These are phyloP conservation scores for Venturia asperata DNA, from an alignment of 2,329 filamentous ascomycete species.

Conservation along the genomic window DNA sequence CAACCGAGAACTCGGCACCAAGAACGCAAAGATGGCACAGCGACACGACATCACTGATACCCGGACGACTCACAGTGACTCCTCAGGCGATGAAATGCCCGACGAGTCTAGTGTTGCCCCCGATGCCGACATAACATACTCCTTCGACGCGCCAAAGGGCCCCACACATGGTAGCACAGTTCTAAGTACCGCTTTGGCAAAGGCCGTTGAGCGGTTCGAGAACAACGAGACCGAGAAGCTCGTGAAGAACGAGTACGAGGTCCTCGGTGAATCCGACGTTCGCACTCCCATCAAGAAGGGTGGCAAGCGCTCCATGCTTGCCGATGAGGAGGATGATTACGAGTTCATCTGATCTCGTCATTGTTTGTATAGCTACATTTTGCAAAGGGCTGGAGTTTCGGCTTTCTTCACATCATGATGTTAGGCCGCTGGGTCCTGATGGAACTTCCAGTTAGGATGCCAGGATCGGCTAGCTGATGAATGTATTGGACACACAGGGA, in stretches of 20 bases:
- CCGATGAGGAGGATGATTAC: constrained; percentile 36
- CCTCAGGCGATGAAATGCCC: constrained; percentile 40
- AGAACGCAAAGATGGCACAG: constrained; percentile 15
- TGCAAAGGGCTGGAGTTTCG: not conserved
- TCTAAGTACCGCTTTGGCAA: constrained; percentile 48
- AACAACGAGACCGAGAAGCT: constrained; percentile 54
- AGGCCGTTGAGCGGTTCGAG: constrained; percentile 54
- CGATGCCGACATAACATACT: constrained; percentile 47
- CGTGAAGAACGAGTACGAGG: constrained; percentile 54
- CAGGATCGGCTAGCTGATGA: constrained; percentile 7
- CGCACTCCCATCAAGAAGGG: constrained; percentile 27
- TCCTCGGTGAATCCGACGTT: constrained; percentile 38
- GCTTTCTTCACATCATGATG: not conserved
- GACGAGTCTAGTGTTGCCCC: constrained; percentile 38
- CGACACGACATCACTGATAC: constrained; percentile 29
- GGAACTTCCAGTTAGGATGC: constrained; percentile 1
- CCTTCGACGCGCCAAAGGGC: constrained; percentile 45
- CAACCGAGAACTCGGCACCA: constrained; percentile 17
- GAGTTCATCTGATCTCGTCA: constrained; percentile 33
- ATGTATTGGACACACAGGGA: not conserved
- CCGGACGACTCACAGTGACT: constrained; percentile 26
- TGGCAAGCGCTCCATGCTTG: constrained; percentile 25
- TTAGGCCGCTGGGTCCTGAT: not conserved
- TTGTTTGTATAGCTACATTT: constrained; percentile 4
- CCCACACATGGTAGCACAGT: constrained; percentile 51